Conservation (phyloP, 768 basidiomycete genomes). For the Trametes villosa region DNA sequence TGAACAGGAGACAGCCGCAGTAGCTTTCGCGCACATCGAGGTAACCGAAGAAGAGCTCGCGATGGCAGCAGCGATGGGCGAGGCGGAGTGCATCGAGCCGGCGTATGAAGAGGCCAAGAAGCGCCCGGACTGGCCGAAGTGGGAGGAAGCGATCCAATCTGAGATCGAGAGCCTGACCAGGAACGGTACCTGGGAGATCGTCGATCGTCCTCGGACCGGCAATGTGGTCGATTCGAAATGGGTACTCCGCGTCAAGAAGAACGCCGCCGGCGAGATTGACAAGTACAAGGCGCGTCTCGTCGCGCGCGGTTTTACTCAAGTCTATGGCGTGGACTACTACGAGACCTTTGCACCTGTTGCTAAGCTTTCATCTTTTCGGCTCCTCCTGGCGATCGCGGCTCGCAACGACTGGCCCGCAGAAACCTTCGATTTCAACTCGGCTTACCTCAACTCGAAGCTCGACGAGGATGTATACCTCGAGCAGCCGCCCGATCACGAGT, state of each 20-base stretch:
- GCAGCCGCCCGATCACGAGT: conserved; percentile 22
- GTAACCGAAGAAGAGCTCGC: not conserved
- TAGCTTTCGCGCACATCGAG: not conserved
- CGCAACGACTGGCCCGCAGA: not conserved
- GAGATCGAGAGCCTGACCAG: conserved; percentile 11
- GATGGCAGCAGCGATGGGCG: not conserved
- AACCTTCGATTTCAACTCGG: not conserved
- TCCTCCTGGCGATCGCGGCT: not conserved
- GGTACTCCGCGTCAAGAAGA: conserved; percentile 39
- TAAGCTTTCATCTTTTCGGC: conserved; percentile 2
- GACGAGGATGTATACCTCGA: conserved; percentile 9
- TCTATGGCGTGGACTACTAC: conserved; percentile 37
- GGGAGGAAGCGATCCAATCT: conserved; percentile 14
- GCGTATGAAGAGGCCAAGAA: conserved; percentile 9
- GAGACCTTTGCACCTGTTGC: conserved; percentile 25
- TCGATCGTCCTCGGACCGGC: not conserved
- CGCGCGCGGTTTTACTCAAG: conserved; percentile 41
- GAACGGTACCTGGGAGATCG: conserved; percentile 18
- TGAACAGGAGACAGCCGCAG: not conserved
- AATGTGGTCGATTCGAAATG: conserved; percentile 26
- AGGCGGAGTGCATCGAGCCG: conserved; percentile 3
- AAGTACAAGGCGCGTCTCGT: conserved; percentile 41
- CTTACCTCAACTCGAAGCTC: conserved; percentile 12
- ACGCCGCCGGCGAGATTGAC: conserved; percentile 31
- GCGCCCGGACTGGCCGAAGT: conserved; percentile 20